Evolutionary conservation across 2,329 filamentous ascomycete genomes (phyloP).

Genomic region (Cadophora gregata): DNA sequence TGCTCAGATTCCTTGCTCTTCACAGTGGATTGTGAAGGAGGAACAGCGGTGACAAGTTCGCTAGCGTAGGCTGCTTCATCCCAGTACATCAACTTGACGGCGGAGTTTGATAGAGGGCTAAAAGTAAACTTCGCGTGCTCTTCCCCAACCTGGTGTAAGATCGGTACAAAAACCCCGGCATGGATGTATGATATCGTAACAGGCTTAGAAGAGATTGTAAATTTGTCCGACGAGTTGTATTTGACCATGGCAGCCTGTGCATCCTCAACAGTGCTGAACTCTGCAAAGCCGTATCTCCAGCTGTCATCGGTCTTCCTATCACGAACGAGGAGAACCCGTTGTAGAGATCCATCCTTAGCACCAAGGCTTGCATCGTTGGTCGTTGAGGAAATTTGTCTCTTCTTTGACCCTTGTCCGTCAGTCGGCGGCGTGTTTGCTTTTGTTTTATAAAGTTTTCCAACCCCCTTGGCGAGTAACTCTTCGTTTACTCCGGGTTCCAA

Average conservation of each 20-base stretch:
- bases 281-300: constrained; percentile 83
- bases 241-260: constrained; percentile 76
- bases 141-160: constrained; percentile 61
- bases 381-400: constrained; percentile 59
- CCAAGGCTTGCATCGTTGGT: constrained; percentile 59
- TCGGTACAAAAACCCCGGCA: constrained; percentile 82
- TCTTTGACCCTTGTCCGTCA: constrained; percentile 43
- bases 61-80: constrained; percentile 75
- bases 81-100: constrained; percentile 75
- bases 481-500: constrained; percentile 75
- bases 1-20: constrained; percentile 41
- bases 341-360: constrained; percentile 75
- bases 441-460: constrained; percentile 74
- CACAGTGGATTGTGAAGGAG: constrained; percentile 49
- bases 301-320: constrained; percentile 74
- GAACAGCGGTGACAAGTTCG: constrained; percentile 63
- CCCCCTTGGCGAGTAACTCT: constrained; percentile 73
- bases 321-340: constrained; percentile 77
- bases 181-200: constrained; percentile 79
- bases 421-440: constrained; percentile 48
- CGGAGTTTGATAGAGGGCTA: constrained; percentile 70
- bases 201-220: constrained; percentile 77
- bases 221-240: constrained; percentile 73
- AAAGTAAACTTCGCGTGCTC: constrained; percentile 71
- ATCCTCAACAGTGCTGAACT: constrained; percentile 79